Conservation (phyloP, 495 filamentous ascomycete genomes). For the Lentithecium fluviatile region DNA sequence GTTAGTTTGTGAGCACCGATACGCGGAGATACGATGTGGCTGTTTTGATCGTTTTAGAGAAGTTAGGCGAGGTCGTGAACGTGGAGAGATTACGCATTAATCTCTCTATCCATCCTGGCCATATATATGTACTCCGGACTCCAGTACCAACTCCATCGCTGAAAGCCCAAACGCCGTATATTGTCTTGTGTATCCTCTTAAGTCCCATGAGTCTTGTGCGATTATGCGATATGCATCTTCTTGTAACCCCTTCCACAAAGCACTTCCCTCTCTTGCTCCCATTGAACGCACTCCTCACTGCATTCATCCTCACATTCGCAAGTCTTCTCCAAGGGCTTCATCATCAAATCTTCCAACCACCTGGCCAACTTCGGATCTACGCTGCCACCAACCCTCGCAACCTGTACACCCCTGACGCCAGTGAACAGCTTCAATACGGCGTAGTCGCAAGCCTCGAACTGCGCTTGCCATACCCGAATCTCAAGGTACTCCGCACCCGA, state of each 20-base stretch:
- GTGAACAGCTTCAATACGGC: constrained; percentile 50
- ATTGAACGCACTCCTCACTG: not conserved
- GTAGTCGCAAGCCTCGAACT: constrained; percentile 45
- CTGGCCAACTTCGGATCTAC: constrained; percentile 45
- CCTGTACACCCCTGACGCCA: constrained; percentile 51
- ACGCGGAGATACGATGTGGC: too few species aligned
- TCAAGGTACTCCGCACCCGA: constrained; percentile 47
- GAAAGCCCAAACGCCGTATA: too few species aligned
- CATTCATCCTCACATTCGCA: constrained; percentile 8
- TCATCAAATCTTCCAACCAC: constrained; percentile 51
- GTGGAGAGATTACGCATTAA: too few species aligned
- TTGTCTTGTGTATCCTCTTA: too few species aligned
- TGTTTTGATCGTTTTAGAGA: too few species aligned
- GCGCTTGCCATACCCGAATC: constrained; percentile 49
- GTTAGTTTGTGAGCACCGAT: too few species aligned
- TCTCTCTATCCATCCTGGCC: too few species aligned
- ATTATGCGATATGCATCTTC: too few species aligned
- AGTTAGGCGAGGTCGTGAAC: too few species aligned
- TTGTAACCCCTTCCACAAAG: constrained; percentile 18
- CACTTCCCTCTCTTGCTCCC: constrained; percentile 1
- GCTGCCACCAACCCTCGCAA: constrained; percentile 46
- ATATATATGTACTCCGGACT: too few species aligned
- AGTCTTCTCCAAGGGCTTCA: constrained; percentile 26
- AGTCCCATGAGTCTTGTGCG: too few species aligned
- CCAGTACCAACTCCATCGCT: too few species aligned